These are phyloP conservation scores for Pythium grandisporangium DNA, from an alignment of 352 stramenopile genomes.

Conservation along the genomic window DNA sequence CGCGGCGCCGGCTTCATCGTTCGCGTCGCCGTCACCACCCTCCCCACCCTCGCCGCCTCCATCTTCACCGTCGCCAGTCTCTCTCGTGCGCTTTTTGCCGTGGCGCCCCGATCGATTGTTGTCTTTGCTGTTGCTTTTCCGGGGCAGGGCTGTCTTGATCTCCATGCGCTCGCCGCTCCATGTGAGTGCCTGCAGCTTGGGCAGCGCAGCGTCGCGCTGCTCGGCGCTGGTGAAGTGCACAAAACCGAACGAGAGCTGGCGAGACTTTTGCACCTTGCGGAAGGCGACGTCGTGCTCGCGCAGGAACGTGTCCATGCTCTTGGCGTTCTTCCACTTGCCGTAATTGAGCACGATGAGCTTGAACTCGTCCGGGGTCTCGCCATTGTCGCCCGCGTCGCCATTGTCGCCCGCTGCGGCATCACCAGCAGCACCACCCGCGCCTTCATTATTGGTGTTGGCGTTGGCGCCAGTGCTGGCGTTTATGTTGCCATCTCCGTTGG, in stretches of 20 bases:
- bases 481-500: too few species aligned
- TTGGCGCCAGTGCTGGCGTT: too few species aligned
- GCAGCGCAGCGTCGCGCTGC: slow-evolving; percentile 41
- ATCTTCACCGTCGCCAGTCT: slow-evolving; percentile 5
- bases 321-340: slow-evolving; percentile 79
- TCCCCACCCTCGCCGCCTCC: slow-evolving; percentile 10
- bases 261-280: slow-evolving; percentile 68
- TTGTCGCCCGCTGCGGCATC: slow-evolving; percentile 1
- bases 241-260: slow-evolving; percentile 75
- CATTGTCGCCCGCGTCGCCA: neutral
- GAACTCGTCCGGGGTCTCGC: slow-evolving; percentile 45
- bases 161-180: slow-evolving; percentile 68
- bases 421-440: too few species aligned
- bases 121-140: slow-evolving; percentile 14
- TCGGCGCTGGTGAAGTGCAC: slow-evolving; percentile 54
- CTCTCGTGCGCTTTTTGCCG: slow-evolving; percentile 19
- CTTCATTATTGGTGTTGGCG: neutral
- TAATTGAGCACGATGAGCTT: slow-evolving; percentile 87
- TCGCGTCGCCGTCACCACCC: neutral
- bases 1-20: neutral
- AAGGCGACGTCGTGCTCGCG: slow-evolving; percentile 36
- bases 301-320: slow-evolving; percentile 48
- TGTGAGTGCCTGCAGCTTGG: slow-evolving; percentile 35
- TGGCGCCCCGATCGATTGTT: slow-evolving; percentile 14
- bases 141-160: slow-evolving; percentile 61